Conservation (phyloP, 2,329 filamentous ascomycete genomes). For the Dactylella cylindrospora region DNA sequence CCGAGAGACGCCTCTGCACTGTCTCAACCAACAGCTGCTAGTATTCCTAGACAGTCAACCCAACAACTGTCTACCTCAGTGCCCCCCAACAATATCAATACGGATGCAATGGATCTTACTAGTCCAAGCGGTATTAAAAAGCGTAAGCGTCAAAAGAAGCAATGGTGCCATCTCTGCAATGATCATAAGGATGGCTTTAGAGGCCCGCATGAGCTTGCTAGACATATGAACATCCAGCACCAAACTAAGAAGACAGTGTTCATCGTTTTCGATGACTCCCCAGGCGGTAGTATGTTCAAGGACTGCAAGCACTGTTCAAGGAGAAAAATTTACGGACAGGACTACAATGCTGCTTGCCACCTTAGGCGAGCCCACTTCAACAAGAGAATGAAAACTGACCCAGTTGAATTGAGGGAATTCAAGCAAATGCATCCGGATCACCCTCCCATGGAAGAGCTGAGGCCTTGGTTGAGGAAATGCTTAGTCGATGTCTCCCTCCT, state of each 20-base stretch:
- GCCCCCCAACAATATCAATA: background rate
- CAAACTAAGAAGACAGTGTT: constrained; percentile 61
- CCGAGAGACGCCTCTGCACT: constrained; percentile 1
- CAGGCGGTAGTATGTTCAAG: constrained; percentile 66
- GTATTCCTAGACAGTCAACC: background rate
- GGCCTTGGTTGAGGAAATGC: constrained; percentile 60
- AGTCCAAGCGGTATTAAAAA: constrained; percentile 11
- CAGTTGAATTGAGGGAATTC: constrained; percentile 44
- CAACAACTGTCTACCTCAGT: constrained; percentile 5
- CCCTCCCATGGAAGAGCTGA: constrained; percentile 61
- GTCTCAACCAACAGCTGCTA: background rate
- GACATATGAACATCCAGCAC: constrained; percentile 71
- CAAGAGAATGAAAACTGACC: constrained; percentile 50
- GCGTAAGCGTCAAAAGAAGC: constrained; percentile 43
- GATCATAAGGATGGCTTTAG: constrained; percentile 77
- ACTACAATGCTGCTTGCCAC: constrained; percentile 94
- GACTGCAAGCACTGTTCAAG: constrained; percentile 81
- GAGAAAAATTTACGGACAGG: constrained; percentile 79
- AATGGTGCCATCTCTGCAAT: constrained; percentile 67
- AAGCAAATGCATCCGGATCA: constrained; percentile 43
- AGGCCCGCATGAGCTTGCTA: constrained; percentile 77
- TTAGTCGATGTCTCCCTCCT: constrained; percentile 39
- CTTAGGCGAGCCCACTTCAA: constrained; percentile 86
- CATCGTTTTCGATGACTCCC: constrained; percentile 64
- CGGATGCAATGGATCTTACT: constrained; percentile 12